Base-by-base conservation (phyloP, 352 stramenopile genomes). In the Phytopythium litorale region DNA sequence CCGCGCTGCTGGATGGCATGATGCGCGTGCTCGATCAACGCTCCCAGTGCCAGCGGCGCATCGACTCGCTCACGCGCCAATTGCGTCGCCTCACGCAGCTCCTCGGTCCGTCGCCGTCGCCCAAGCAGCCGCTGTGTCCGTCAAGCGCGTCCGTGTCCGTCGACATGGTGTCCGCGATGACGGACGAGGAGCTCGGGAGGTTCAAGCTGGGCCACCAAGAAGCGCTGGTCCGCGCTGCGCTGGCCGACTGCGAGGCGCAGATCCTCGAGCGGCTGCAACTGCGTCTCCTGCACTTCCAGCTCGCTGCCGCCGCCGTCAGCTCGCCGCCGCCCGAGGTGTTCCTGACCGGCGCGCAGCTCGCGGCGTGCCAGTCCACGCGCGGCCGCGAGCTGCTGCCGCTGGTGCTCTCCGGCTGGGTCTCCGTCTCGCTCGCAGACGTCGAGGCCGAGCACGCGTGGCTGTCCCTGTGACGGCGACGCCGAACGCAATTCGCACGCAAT, bases 301-400 rank as follows among this genome's bases (percentile, higher is more conserved):
- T 69, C 38, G 79, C 75, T 4, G 55, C 70, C 9, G 6, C 45
- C 3, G 32, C 13, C 16, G 56, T 64, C 30, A 66, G 46, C 18
- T 40, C 38, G 1, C 51, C 15, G 37, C 48, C 67, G 4, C 19
- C 40, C 4, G 51, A 63, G 1, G 33, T 68, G 0, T 88, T 87
- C 42, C 46, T 89, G 15, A 67, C 65, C 0, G 28, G 66, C 5
- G 64, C 77, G 15, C 78, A 89, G 23, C 81, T 64, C 38, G 61
- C 65, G 0, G 69, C 73, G 0, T 88, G 80, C 23, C 68, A 65
- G 21, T 58, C 62, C 19, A 68, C 60, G 53, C 61, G 12, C 21
- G 35, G 35, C 35, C 21, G 33, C 52, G 33, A 69, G 13, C 52
- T 83, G 11, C 64, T 83, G 25, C 75, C 72, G 7, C 57, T 83